Percentiles rank a stretch among this genome's conserved stretches.
These are phyloP conservation scores for Chytriomyces confervae DNA, from an alignment of 192 early-diverging fungal species.

Conservation along the genomic window DNA sequence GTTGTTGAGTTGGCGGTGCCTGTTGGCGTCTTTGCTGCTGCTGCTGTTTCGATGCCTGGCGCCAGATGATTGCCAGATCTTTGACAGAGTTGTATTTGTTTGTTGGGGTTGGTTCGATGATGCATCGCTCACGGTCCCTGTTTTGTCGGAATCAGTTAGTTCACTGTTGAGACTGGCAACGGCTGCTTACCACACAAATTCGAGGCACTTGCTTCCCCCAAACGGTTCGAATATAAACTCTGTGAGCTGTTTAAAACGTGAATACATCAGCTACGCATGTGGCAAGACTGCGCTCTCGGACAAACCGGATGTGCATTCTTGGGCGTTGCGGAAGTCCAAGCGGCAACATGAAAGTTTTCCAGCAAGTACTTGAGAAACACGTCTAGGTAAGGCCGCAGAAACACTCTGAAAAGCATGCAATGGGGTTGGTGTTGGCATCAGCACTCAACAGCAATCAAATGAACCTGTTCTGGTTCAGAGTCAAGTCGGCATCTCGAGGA, in stretches of 20 bases:
- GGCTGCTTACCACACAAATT: constrained; percentile 33
- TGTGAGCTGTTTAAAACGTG: constrained; percentile 35
- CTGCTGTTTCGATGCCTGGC: constrained; percentile 14
- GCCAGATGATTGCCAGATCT: constrained; percentile 48
- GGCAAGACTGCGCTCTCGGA: too few species aligned
- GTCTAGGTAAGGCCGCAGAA: constrained; percentile 51
- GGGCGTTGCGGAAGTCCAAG: constrained; percentile 52
- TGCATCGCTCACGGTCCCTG: constrained; percentile 44
- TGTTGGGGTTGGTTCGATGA: constrained; percentile 8
- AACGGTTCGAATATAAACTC: constrained; percentile 39
- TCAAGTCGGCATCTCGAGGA: constrained; percentile 39
- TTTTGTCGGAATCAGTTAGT: background rate
- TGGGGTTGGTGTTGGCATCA: background rate
- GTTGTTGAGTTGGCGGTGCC: background rate
- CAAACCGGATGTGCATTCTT: constrained; percentile 40
- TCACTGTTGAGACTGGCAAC: background rate
- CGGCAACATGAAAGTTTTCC: constrained; percentile 43
- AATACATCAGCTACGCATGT: background rate
- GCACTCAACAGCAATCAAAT: background rate
- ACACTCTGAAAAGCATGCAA: constrained; percentile 23
- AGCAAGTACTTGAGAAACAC: constrained; percentile 44
- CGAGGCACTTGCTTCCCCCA: constrained; percentile 32
- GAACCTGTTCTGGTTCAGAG: constrained; percentile 34
- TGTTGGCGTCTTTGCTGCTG: too few species aligned
- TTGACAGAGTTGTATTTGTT: constrained; percentile 35